Evolutionary conservation across 352 stramenopile species (phyloP).

Genomic region (Aphanomyces cochlioides): DNA sequence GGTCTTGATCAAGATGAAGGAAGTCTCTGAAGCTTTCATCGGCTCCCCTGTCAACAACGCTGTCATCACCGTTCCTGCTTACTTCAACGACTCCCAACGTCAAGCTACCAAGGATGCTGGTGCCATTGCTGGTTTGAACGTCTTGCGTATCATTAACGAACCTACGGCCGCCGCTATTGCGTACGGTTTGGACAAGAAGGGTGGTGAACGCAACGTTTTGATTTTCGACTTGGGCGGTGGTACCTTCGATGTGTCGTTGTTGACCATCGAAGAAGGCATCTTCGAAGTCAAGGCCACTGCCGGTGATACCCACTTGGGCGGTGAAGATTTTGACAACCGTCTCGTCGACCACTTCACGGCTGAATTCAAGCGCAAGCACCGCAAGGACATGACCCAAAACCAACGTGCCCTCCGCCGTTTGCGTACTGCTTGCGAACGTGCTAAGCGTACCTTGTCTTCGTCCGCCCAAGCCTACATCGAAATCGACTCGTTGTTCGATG

Average conservation of each 20-base stretch:
- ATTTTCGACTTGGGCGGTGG: slow-evolving; percentile 91
- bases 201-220: slow-evolving; percentile 83
- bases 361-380: slow-evolving; percentile 85
- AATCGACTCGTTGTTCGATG: slow-evolving; percentile 91
- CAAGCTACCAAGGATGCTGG: slow-evolving; percentile 93
- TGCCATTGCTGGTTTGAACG: slow-evolving; percentile 89
- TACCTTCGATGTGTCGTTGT: slow-evolving; percentile 88
- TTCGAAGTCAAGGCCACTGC: slow-evolving; percentile 92
- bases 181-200: slow-evolving; percentile 89
- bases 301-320: slow-evolving; percentile 88
- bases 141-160: slow-evolving; percentile 96
- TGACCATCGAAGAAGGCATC: slow-evolving; percentile 91
- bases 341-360: slow-evolving; percentile 86
- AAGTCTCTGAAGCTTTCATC: slow-evolving; percentile 75
- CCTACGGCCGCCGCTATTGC: slow-evolving; percentile 91
- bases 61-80: slow-evolving; percentile 92
- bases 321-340: slow-evolving; percentile 89
- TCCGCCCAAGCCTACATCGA: slow-evolving; percentile 87
- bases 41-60: slow-evolving; percentile 63
- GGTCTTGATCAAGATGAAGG: slow-evolving; percentile 81
- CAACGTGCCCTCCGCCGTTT: slow-evolving; percentile 82
- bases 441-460: slow-evolving; percentile 87
- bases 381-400: slow-evolving; percentile 80
- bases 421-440: slow-evolving; percentile 88
- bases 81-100: slow-evolving; percentile 95